phyloP scores from a whole-genome alignment of 176 grass and related monocot genomes.

The Oryza glumipatula region DNA sequence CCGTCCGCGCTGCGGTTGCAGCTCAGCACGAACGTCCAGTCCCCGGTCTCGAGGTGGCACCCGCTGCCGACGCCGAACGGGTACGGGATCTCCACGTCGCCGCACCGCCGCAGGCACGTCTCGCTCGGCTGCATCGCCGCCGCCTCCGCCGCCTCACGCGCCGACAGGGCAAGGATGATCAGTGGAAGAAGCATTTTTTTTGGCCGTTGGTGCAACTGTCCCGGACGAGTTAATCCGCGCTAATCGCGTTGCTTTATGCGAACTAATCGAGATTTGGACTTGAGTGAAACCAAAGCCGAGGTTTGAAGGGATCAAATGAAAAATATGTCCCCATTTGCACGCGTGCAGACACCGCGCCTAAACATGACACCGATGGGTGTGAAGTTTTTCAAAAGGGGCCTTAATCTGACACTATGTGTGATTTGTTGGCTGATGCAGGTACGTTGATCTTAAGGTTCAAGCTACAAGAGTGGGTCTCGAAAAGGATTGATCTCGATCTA shows the following conservation, averaged over 20 bases:
- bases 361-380: slow-evolving; percentile 5
- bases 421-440: slow-evolving; percentile 32
- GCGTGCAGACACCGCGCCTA: slow-evolving; percentile 16
- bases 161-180: neutral
- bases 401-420: neutral
- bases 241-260: neutral
- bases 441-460: slow-evolving; percentile 50
- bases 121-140: slow-evolving; percentile 36
- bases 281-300: neutral
- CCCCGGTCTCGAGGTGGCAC: slow-evolving; percentile 59
- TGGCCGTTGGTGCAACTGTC: neutral
- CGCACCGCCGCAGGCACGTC: slow-evolving; percentile 55
- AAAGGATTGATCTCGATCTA: neutral
- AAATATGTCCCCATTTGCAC: neutral
- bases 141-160: neutral
- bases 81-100: slow-evolving; percentile 66
- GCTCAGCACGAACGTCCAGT: slow-evolving; percentile 58
- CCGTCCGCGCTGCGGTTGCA: slow-evolving; percentile 34
- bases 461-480: slow-evolving; percentile 2
- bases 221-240: neutral
- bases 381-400: neutral
- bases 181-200: slow-evolving; percentile 17
- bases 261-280: slow-evolving; percentile 22
- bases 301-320: slow-evolving; percentile 23
- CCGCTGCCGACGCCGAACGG: slow-evolving; percentile 70